Evolutionary conservation across 108 stramenopile species (phyloP).

Genomic region (Stephanodiscus minutulus): DNA sequence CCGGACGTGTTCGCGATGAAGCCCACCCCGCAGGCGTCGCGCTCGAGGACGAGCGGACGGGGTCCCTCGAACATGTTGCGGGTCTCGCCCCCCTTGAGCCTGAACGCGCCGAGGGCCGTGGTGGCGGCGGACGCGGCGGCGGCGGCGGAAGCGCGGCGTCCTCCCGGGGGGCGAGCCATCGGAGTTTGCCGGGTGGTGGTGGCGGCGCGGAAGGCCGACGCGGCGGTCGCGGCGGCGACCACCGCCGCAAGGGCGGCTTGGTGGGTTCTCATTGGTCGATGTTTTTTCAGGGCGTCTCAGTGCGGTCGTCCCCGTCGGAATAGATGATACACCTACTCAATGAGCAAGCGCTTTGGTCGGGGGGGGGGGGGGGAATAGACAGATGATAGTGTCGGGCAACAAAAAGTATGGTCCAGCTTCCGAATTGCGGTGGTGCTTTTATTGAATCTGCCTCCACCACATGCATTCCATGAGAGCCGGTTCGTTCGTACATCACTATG

Average conservation of each 20-base stretch:
- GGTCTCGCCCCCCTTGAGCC: constrained; percentile 36
- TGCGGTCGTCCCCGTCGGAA: no score
- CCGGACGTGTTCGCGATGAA: constrained; percentile 86
- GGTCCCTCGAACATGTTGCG: constrained; percentile 88
- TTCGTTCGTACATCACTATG: no score
- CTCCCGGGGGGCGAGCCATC: neutral
- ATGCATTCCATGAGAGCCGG: no score
- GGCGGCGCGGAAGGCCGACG: constrained; percentile 3
- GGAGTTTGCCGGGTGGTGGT: neutral
- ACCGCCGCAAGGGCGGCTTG: constrained; percentile 16
- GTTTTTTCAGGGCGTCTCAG: neutral
- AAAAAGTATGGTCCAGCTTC: no score
- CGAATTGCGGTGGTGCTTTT: no score
- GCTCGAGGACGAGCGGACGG: constrained; percentile 77
- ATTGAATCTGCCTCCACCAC: no score
- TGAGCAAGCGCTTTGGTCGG: no score
- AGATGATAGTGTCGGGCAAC: no score
- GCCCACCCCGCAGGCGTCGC: constrained; percentile 98
- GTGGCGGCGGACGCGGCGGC: neutral
- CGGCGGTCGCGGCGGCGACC: constrained; percentile 12
- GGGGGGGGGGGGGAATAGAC: no score
- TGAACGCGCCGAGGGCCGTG: constrained; percentile 32
- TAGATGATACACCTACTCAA: no score
- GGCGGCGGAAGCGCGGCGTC: neutral
- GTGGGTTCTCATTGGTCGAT: neutral